phyloP scores from a whole-genome alignment of 306 rosid species.

The Sophora flavescens region DNA sequence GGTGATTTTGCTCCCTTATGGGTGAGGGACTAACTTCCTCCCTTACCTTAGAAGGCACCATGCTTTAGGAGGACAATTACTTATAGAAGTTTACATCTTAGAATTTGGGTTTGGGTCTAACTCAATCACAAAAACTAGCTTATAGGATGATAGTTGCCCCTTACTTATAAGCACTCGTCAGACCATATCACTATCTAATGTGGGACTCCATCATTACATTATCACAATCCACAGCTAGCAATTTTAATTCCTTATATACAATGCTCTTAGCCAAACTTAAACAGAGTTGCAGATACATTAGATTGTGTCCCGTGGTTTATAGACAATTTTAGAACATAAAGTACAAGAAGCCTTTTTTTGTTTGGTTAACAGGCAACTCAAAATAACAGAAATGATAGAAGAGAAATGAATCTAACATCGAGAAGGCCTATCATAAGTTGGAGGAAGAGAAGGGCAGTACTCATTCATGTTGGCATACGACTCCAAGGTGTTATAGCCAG shows the following conservation, averaged over 20 bases:
- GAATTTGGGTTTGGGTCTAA: no score
- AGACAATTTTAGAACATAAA: slow-evolving; percentile 28
- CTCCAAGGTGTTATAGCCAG: slow-evolving; percentile 74
- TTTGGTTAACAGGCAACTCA: slow-evolving; percentile 9
- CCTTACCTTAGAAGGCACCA: no score
- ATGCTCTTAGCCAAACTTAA: neutral
- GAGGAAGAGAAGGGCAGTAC: slow-evolving; percentile 86
- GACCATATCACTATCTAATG: no score
- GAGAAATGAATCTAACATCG: slow-evolving; percentile 50
- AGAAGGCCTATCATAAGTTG: slow-evolving; percentile 68
- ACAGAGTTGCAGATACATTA: neutral
- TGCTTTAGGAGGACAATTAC: neutral
- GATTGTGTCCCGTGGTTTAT: neutral
- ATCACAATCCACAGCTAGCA: neutral
- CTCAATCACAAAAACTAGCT: no score
- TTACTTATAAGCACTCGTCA: no score
- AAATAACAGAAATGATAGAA: neutral
- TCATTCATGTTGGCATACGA: slow-evolving; percentile 91
- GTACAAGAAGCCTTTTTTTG: slow-evolving; percentile 1
- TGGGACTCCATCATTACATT: no score
- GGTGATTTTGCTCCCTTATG: no score
- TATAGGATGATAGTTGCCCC: no score
- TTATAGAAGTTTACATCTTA: neutral
- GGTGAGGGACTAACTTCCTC: no score
- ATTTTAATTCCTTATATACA: neutral